Conservation (phyloP, 2,329 filamentous ascomycete genomes). For the Sphaceloma murrayae region DNA sequence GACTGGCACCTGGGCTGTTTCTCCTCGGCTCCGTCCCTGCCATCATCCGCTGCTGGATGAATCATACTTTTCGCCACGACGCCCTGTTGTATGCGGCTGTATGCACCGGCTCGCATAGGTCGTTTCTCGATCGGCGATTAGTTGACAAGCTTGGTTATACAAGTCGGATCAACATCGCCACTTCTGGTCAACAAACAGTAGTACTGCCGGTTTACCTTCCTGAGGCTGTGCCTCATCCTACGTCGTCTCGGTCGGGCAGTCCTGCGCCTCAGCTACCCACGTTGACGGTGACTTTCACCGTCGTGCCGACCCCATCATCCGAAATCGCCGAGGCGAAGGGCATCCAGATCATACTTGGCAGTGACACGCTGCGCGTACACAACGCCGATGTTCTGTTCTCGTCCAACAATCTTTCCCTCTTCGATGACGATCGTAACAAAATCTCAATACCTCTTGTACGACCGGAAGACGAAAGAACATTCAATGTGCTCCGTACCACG, state of each 20-base stretch:
- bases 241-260: slow-evolving; percentile 62
- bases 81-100: slow-evolving; percentile 84
- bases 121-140: slow-evolving; percentile 66
- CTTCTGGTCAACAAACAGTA: slow-evolving; percentile 55
- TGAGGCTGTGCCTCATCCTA: slow-evolving; percentile 73
- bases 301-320: slow-evolving; percentile 32
- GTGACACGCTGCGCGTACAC: slow-evolving; percentile 73
- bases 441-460: slow-evolving; percentile 85
- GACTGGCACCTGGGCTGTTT: slow-evolving; percentile 73
- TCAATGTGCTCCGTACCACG: slow-evolving; percentile 64
- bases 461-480: slow-evolving; percentile 74
- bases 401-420: slow-evolving; percentile 77
- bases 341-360: slow-evolving; percentile 83
- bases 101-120: slow-evolving; percentile 84
- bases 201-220: slow-evolving; percentile 79
- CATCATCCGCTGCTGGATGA: slow-evolving; percentile 93
- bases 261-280: slow-evolving; percentile 71
- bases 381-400: slow-evolving; percentile 89
- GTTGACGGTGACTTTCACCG: slow-evolving; percentile 68
- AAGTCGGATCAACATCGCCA: slow-evolving; percentile 36
- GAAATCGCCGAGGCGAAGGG: slow-evolving; percentile 35
- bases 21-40: slow-evolving; percentile 82
- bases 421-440: slow-evolving; percentile 77
- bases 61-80: slow-evolving; percentile 78
- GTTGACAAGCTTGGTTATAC: slow-evolving; percentile 65